Base-by-base conservation (phyloP, 208 protist genomes). In the Leishmania braziliensis region DNA sequence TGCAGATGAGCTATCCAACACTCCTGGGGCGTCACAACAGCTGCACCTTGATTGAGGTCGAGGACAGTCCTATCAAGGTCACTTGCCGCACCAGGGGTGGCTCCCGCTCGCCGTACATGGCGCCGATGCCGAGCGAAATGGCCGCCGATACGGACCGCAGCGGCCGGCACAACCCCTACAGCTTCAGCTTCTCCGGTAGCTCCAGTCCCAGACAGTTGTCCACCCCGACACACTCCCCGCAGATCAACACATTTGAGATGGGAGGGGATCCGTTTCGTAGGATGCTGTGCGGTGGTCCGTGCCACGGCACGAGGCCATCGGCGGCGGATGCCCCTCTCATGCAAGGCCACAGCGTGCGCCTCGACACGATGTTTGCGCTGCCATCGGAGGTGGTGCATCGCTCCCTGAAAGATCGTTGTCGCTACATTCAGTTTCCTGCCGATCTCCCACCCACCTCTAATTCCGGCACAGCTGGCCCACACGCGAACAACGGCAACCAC, bases 341-440 rank as follows among this genome's bases (percentile, higher is more conserved):
- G 43, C 82, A 54, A 9, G 83, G 75, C 16, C 85, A 81, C 77
- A 86, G 74, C 78, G 56, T 39, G 12, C 71, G 48, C 48, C 77
- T 84, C 73, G 80, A 86, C 54, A 79, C 78, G 29, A 51, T 54
- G 29, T 84, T 84, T 48, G 78, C 88, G 82, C 82, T 97, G 72
- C 89, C 89, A 20, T 53, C 77, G 18, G 81, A 79, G 46, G 91
- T 95, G 36, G 91, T 93, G 50, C 93, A 97, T 83, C 84, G 88
- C 63, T 77, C 85, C 16, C 83, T 97, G 46, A 71, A 89, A 48
- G 91, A 91, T 36, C 89, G 89, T 48, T 97, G 93, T 74, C 86
- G 88, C 54, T 97, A 93, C 83, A 90, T 97, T 73, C 60, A 83
- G 43, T 95, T 97, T 56, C 92, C 91, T 12, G 39, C 63, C 0